Evolutionary conservation across 768 basidiomycete species (phyloP).

Genomic region (Amyloporia xantha): DNA sequence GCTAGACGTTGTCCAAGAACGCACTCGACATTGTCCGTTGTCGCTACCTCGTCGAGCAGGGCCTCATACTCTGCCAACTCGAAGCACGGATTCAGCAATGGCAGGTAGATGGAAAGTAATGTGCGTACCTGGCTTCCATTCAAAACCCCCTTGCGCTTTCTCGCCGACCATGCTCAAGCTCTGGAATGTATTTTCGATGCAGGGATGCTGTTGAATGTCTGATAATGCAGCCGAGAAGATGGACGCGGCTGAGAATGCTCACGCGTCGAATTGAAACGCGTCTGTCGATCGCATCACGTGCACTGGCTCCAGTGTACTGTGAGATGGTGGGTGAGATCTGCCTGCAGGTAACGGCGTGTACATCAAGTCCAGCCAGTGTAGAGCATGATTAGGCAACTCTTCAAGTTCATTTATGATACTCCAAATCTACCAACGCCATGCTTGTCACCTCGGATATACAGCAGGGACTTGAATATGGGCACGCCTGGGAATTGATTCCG

Average conservation of each 20-base stretch:
- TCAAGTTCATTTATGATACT: neutral
- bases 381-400: neutral
- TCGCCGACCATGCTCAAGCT: neutral
- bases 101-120: neutral
- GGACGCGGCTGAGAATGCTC: neutral
- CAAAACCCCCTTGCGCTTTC: constrained; percentile 22
- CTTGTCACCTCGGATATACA: no score
- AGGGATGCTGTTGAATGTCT: neutral
- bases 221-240: neutral
- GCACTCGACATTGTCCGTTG: constrained; percentile 59
- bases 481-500: no score
- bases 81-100: constrained; percentile 6
- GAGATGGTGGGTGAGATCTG: neutral
- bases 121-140: constrained; percentile 47
- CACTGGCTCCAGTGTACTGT: neutral
- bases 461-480: no score
- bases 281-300: neutral
- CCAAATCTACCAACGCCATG: no score
- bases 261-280: neutral
- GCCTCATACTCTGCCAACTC: constrained; percentile 46
- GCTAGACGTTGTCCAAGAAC: neutral
- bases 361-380: neutral
- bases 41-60: constrained; percentile 54
- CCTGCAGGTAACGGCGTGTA: neutral
- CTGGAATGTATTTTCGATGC: neutral